phyloP scores from a whole-genome alignment of 2,329 filamentous ascomycete genomes.

The Chrysosporium queenslandicum region DNA sequence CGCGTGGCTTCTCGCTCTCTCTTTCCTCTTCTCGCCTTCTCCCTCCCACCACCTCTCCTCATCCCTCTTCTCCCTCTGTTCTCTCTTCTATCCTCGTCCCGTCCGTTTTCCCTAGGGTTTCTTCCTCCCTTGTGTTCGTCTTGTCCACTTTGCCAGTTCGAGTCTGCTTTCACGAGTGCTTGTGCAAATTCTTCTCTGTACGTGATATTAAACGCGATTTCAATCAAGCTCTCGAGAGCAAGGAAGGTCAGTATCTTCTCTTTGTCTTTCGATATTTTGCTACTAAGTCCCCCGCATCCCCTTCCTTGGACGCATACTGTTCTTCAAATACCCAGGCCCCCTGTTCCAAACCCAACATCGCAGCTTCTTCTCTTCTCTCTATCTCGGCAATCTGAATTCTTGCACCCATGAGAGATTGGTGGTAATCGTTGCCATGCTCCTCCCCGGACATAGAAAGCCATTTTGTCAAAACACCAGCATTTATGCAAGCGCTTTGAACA shows the following conservation, averaged over 20 bases:
- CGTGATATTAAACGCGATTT: neutral
- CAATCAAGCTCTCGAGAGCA: neutral
- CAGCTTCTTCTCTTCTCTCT: too few species aligned
- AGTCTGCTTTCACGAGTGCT: neutral
- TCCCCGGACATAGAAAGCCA: too few species aligned
- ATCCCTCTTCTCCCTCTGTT: constrained; percentile 8
- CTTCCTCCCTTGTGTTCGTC: neutral
- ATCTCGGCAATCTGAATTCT: too few species aligned
- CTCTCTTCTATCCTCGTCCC: neutral
- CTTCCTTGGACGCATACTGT: neutral
- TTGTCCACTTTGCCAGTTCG: neutral
- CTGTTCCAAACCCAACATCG: too few species aligned
- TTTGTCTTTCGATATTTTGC: neutral
- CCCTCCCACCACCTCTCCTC: constrained; percentile 12
- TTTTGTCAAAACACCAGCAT: too few species aligned
- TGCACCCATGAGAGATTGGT: too few species aligned
- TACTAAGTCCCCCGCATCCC: neutral
- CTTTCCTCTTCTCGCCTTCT: constrained; percentile 10
- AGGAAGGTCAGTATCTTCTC: constrained; percentile 2
- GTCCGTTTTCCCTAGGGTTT: neutral
- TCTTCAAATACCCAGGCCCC: too few species aligned
- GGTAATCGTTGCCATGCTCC: too few species aligned
- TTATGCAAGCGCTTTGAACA: too few species aligned
- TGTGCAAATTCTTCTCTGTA: neutral
- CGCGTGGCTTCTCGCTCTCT: neutral